These are phyloP conservation scores for Saccharomyces hybrid DNA, from an alignment of 1,139 yeast species.

Conservation along the genomic window DNA sequence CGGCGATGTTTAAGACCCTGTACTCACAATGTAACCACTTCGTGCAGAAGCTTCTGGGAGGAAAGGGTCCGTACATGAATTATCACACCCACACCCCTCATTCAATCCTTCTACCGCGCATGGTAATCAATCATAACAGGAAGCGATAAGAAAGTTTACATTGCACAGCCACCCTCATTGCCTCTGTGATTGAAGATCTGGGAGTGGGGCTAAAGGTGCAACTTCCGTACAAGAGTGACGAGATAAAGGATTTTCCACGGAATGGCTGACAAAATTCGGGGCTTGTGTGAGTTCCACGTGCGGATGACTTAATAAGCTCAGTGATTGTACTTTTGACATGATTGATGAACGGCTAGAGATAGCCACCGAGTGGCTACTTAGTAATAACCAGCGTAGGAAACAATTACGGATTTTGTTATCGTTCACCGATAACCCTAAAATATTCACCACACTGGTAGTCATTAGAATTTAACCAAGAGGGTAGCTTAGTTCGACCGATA, in stretches of 20 bases:
- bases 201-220: not conserved
- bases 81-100: not conserved
- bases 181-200: not conserved
- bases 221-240: not conserved
- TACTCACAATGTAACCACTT: not conserved
- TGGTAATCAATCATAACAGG: not conserved
- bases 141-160: not conserved
- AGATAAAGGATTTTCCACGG: not conserved
- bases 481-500: not conserved
- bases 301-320: not conserved
- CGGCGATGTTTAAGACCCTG: not conserved
- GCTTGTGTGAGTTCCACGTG: not conserved
- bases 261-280: not conserved
- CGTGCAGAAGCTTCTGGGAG: not conserved
- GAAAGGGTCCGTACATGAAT: not conserved
- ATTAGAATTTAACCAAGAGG: not conserved
- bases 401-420: not conserved
- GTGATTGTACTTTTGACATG: not conserved
- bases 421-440: not conserved
- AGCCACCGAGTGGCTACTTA: not conserved
- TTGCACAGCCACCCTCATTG: not conserved
- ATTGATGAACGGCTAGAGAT: not conserved
- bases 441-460: not conserved
- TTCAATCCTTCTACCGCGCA: not conserved
- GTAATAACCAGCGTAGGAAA: not conserved